Percentiles rank a stretch among this genome's conserved stretches.
Evolutionary conservation across 2,329 filamentous ascomycete species (phyloP).

Genomic region (Talaromyces marneffei): DNA sequence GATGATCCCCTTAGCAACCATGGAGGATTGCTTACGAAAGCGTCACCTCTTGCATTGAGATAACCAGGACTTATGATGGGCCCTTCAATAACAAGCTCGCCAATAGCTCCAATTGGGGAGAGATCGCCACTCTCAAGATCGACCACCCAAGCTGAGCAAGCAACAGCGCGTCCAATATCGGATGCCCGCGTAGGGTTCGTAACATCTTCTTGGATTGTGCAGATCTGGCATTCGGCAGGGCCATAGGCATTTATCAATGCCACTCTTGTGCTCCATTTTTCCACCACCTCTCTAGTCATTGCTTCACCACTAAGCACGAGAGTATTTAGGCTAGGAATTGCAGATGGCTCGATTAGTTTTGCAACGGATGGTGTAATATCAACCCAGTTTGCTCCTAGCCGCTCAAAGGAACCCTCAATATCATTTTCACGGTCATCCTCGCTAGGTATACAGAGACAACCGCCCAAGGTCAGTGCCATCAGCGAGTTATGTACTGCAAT

Average conservation of each 20-base stretch:
- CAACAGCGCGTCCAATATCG: neutral
- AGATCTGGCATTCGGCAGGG: slow-evolving; percentile 1
- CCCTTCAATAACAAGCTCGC: slow-evolving; percentile 9
- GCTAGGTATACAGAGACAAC: neutral
- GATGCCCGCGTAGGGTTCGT: neutral
- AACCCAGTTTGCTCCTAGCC: neutral
- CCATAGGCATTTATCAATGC: slow-evolving; percentile 5
- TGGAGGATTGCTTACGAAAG: slow-evolving; percentile 13
- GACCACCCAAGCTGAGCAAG: neutral
- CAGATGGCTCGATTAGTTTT: neutral
- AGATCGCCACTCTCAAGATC: neutral
- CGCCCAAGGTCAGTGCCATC: neutral
- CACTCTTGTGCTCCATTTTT: slow-evolving; percentile 13
- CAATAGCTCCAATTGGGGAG: slow-evolving; percentile 2
- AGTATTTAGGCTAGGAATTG: neutral
- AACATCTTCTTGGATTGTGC: neutral
- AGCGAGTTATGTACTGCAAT: neutral
- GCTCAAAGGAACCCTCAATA: neutral
- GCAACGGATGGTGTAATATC: neutral
- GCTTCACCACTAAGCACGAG: slow-evolving; percentile 1
- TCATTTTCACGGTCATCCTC: neutral
- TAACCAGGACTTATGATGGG: slow-evolving; percentile 26
- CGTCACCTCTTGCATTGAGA: slow-evolving; percentile 16
- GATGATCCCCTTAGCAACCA: slow-evolving; percentile 49
- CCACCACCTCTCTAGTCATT: neutral